phyloP scores from a whole-genome alignment of 345 rosid species.

The Rhizophora mangle region DNA sequence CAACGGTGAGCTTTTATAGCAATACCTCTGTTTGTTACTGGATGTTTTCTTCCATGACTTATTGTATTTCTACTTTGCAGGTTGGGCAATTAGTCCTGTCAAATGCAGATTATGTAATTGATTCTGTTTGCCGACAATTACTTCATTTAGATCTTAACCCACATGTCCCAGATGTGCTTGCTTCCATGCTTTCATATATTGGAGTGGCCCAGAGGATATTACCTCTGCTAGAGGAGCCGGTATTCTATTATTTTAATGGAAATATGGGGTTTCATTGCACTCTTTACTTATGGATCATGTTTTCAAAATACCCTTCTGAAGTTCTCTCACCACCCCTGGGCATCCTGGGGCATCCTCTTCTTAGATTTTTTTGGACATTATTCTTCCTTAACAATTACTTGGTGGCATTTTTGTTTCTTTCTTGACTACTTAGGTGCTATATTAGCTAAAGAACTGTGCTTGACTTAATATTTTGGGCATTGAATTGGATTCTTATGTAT shows the following conservation, averaged over 20 bases:
- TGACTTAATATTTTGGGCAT: not conserved
- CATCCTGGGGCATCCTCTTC: not conserved
- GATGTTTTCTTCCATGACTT: slow-evolving; percentile 7
- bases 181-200: slow-evolving; percentile 89
- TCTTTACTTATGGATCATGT: too few relatives aligned
- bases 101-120: slow-evolving; percentile 88
- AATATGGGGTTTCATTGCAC: not conserved
- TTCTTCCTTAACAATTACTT: not conserved
- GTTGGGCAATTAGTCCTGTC: slow-evolving; percentile 83
- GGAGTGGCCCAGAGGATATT: slow-evolving; percentile 76
- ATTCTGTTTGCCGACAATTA: slow-evolving; percentile 83
- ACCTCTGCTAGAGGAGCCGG: slow-evolving; percentile 93
- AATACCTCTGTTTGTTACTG: slow-evolving; percentile 15
- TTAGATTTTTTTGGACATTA: not conserved
- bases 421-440: not conserved
- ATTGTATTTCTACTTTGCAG: slow-evolving; percentile 37
- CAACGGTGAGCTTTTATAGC: slow-evolving; percentile 48
- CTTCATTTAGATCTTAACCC: slow-evolving; percentile 90
- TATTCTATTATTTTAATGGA: slow-evolving; percentile 10
- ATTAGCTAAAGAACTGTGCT: not conserved
- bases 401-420: not conserved
- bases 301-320: too few relatives aligned
- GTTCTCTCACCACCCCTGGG: too few relatives aligned
- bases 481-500: slow-evolving; percentile 10
- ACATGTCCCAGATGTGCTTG: slow-evolving; percentile 86